Base-by-base conservation (phyloP, 192 early-diverging fungal genomes). In the Linnemannia zychae region DNA sequence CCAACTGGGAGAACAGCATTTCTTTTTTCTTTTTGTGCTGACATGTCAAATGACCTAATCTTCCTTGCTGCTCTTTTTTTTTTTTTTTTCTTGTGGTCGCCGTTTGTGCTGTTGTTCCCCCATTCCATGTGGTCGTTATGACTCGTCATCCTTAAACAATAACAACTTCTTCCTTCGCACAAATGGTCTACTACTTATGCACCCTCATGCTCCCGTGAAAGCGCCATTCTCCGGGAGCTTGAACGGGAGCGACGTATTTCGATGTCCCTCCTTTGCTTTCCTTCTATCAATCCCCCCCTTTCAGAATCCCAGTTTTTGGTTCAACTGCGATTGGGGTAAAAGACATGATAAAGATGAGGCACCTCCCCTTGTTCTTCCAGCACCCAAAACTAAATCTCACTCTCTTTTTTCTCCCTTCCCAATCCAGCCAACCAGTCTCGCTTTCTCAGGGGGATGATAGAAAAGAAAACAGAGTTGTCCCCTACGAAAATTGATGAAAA, bases 101-200 rank as follows among this genome's bases (percentile, higher is more conserved):
- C n/a, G 33, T 33, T 37, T 67, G 17, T 38, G 34, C 65, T 37
- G 37, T 33, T 68, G 37, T 68, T 36, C 22, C 22, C 37, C 6
- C 37, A 38, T 68, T 68, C 67, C 67, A 68, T 68, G 67, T 68
- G 66, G 33, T 63, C 57, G 57, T 63, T 63, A 63, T 31, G 24
- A 11, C 24, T 63, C 57, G 28, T 63, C 57, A 63, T 31, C 57
- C 57, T 63, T 33, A n/a, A n/a, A n/a, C n/a, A n/a, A n/a, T n/a
- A 31, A 31, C 53, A 60, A 28, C n/a, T 28, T 60, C 53, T 28
- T 40, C 34, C 34, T 31, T 40, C 37, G 24, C 24, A n/a, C 57
- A 24, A n/a, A 63, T 44, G 40, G 9, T 44, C 9, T 44, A 24
- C 24, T 16, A 53, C 52, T 17, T 49, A 15, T 49, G n/a, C n/a